Percentiles rank a stretch among this genome's conserved stretches.
These are phyloP conservation scores for Nitzschia sp. DNA, from an alignment of 108 stramenopile species.

Conservation along the genomic window DNA sequence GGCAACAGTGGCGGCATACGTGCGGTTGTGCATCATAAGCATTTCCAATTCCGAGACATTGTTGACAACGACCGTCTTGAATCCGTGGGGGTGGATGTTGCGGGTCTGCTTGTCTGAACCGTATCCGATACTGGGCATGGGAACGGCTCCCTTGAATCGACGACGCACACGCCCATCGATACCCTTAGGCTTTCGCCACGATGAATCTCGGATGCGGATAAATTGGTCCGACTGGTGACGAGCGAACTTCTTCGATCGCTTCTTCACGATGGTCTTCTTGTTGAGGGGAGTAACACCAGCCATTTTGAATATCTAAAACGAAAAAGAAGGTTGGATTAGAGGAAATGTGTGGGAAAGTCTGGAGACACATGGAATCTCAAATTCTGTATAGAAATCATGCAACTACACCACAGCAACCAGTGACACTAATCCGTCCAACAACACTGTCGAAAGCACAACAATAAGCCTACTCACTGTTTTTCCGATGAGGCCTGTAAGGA, in stretches of 20 bases:
- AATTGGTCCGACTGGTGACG: slow-evolving; percentile 98
- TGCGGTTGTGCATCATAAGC: slow-evolving; percentile 99
- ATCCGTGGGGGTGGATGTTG: slow-evolving; percentile 97
- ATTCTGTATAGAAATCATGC: no score
- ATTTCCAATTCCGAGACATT: slow-evolving; percentile 98
- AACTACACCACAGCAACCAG: no score
- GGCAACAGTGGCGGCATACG: slow-evolving; percentile 98
- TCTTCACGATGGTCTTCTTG: slow-evolving; percentile 98
- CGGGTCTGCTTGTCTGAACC: slow-evolving; percentile 98
- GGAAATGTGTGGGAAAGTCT: not conserved
- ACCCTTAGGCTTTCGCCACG: slow-evolving; percentile 99
- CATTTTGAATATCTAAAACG: slow-evolving; percentile 52
- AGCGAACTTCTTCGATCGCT: slow-evolving; percentile 99
- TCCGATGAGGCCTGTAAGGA: no score
- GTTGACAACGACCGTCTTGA: slow-evolving; percentile 96
- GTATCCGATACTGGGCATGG: slow-evolving; percentile 98
- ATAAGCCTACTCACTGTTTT: no score
- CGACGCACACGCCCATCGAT: slow-evolving; percentile 99
- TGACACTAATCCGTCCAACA: no score
- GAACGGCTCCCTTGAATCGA: slow-evolving; percentile 99
- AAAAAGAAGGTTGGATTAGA: not conserved
- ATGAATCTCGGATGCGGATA: slow-evolving; percentile 92
- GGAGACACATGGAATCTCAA: no score
- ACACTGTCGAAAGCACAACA: no score
- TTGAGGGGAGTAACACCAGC: slow-evolving; percentile 87